Base-by-base conservation (phyloP, 345 rosid genomes). In the Citrus cavaleriei region DNA sequence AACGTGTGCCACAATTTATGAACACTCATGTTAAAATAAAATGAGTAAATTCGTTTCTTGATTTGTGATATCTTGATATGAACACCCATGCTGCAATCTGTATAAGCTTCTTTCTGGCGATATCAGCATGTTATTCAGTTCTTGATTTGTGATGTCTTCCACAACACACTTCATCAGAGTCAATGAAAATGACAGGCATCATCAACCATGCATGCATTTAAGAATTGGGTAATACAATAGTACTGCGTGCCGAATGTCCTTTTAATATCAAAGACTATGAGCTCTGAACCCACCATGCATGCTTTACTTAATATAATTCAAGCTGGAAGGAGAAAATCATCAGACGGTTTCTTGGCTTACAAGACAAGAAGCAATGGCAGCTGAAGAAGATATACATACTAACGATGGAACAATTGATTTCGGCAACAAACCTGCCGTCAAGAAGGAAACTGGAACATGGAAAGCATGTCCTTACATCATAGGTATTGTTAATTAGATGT, bases 381-480 rank as follows among this genome's bases (percentile, higher is more conserved):
- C 51, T 13, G 18, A 81, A 75, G 81, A 81, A 72, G 80, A 84
- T 42, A 65, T 40, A 18, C 74, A 77, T 28, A 78, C 85, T 6
- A 81, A 78, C 65, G 84, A 86, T 73, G 89, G 88, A 72, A 83
- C 88, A 24, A 78, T 75, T 10, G 83, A 88, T 74, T 81, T 72
- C 72, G 65, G 64, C 2, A 85, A 86, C 59, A 77, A 81, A 60
- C 84, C 86, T 22, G 84, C 86, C 46, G 14, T 77, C 55, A 84
- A 77, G 77, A 77, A 75, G 28, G 67, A 83, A 64, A 86, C 86
- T 35, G 87, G 91, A 75, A 83, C 84, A 35, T 83, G 87, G 85
- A 88, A 86, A 83, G 89, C 86, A 2, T 83, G 85, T 59, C 86
- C 84, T 28, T 78, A 63, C 62, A 84, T 84, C 64, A 81, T 84